A percentile compares a stretch with the other conserved stretches of the same genome.
These are phyloP conservation scores for Chlamydomonas reinhardtii DNA, from an alignment of 163 green algal genomes.

Conservation along the genomic window DNA sequence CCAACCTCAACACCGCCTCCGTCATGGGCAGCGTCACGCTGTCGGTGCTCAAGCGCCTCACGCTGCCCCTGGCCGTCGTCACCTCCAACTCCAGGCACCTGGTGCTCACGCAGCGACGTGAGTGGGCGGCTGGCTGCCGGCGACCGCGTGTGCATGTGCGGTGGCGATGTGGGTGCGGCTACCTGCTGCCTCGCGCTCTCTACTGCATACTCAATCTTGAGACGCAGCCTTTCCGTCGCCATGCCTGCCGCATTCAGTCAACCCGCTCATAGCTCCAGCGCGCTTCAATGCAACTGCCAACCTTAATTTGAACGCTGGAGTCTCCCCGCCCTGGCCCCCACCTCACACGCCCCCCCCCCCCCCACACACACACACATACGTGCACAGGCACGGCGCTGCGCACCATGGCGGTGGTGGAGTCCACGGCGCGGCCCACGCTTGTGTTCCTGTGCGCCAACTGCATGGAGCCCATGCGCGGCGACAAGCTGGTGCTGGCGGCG, in stretches of 20 bases:
- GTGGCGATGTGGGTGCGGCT: not conserved
- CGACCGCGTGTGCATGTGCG: not conserved
- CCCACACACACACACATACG: too few species aligned
- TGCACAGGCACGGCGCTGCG: conserved; percentile 33
- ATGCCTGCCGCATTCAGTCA: not conserved
- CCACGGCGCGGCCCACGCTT: conserved; percentile 23
- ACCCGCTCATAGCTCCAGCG: too few species aligned
- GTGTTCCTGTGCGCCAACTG: conserved; percentile 24
- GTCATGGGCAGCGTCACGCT: conserved; percentile 44
- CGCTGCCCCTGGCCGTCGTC: conserved; percentile 20
- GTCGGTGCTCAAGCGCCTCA: conserved; percentile 41
- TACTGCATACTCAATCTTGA: too few species aligned
- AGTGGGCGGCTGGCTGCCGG: not conserved
- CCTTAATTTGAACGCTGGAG: too few species aligned
- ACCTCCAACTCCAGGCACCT: conserved; percentile 39
- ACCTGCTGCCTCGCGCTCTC: not conserved
- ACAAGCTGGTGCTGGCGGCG: conserved; percentile 40
- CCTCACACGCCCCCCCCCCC: too few species aligned
- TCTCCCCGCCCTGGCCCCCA: too few species aligned
- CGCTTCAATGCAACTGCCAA: too few species aligned
- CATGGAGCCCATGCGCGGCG: conserved; percentile 38
- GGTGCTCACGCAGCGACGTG: conserved; percentile 29
- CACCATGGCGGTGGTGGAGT: conserved; percentile 35
- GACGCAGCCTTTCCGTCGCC: too few species aligned
- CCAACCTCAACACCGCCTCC: conserved; percentile 43